Percentiles rank a stretch among this genome's conserved stretches.
phyloP scores from a whole-genome alignment of 495 filamentous ascomycete genomes.

The Ascodesmis nigricans region DNA sequence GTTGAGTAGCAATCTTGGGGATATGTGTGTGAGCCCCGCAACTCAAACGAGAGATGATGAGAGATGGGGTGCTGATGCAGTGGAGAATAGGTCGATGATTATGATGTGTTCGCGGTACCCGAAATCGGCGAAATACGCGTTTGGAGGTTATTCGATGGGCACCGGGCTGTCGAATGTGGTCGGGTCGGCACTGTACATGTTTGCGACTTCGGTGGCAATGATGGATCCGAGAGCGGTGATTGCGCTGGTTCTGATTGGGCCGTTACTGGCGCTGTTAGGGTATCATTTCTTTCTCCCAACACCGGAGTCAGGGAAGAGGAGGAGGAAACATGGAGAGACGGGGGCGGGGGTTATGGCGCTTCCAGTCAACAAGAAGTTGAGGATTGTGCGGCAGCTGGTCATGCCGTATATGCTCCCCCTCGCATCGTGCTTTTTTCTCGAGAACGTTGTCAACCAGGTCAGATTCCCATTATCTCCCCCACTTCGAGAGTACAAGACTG shows the following conservation, averaged over 20 bases:
- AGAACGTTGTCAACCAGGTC: conserved; percentile 8
- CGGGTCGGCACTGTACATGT: conserved; percentile 7
- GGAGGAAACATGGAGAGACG: not conserved
- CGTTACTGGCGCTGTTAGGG: conserved; percentile 1
- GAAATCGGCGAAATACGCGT: conserved; percentile 1
- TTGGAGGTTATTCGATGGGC: conserved; percentile 9
- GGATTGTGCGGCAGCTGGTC: conserved; percentile 8
- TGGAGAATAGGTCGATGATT: conserved; percentile 8
- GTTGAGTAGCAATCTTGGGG: conserved; percentile 14
- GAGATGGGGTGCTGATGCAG: too few relatives aligned
- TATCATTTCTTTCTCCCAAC: conserved; percentile 7
- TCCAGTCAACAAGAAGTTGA: conserved; percentile 6
- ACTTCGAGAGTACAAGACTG: not conserved
- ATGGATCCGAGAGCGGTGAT: conserved; percentile 4
- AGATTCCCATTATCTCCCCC: not conserved
- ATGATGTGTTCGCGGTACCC: conserved; percentile 11
- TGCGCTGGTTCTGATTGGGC: conserved; percentile 6
- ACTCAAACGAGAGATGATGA: too few relatives aligned
- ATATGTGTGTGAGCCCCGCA: conserved; percentile 14
- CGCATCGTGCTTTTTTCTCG: conserved; percentile 6
- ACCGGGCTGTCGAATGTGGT: conserved; percentile 6
- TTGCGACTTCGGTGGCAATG: conserved; percentile 2
- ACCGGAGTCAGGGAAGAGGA: not conserved
- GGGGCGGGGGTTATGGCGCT: conserved; percentile 4
- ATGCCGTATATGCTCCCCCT: conserved; percentile 10